These are phyloP conservation scores for Senna siamea DNA, from an alignment of 306 rosid genomes.

Conservation along the genomic window DNA sequence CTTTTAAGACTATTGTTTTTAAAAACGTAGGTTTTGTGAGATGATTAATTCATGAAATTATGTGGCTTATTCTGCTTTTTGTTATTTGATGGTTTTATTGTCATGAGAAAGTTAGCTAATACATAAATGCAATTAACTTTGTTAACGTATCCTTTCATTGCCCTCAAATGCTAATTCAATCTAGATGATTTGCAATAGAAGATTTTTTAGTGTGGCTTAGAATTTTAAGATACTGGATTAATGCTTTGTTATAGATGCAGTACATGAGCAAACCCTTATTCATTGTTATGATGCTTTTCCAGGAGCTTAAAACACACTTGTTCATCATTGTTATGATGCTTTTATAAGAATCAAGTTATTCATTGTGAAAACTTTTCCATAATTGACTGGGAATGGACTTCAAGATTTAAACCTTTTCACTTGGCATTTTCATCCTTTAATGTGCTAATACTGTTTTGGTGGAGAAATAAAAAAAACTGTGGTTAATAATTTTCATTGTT, in stretches of 20 bases:
- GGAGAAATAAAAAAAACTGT: neutral
- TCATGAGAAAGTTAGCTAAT: neutral
- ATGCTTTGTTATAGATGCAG: neutral
- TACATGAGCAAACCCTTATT: neutral
- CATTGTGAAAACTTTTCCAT: neutral
- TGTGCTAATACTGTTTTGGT: neutral
- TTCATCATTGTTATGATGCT: conserved; percentile 6
- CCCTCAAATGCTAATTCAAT: neutral
- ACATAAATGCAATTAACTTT: neutral
- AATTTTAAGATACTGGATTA: neutral
- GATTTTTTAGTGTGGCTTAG: neutral
- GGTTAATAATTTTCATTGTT: conserved; percentile 5
- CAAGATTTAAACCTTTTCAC: neutral
- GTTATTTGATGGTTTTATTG: neutral
- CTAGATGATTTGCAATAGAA: neutral
- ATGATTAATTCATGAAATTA: no score
- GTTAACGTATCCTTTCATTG: neutral
- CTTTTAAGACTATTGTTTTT: no score
- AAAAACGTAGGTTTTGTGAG: no score
- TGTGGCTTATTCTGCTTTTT: neutral
- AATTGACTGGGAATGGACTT: neutral
- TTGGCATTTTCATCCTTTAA: neutral
- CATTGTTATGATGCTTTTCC: neutral
- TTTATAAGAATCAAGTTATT: neutral
- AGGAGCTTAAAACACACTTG: neutral